phyloP scores from a whole-genome alignment of 768 basidiomycete species.

The Clitopilus hobsonii region DNA sequence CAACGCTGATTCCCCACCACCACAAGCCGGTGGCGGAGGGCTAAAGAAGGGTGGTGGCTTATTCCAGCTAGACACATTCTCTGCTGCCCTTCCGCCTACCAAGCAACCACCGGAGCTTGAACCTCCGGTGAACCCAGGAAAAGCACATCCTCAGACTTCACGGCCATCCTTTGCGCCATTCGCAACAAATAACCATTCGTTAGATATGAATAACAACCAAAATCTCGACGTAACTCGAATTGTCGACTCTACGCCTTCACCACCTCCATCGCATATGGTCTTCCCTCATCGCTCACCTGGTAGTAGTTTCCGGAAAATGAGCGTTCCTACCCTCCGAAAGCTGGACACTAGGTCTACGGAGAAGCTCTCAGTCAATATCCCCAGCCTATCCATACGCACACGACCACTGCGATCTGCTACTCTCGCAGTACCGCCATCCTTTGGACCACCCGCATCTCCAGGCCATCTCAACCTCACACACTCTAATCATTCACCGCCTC shows the following conservation, averaged over 20 bases:
- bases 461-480: constrained; percentile 56
- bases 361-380: constrained; percentile 39
- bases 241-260: constrained; percentile 51
- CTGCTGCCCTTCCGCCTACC: constrained; percentile 40
- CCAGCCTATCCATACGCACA: constrained; percentile 60
- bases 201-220: not conserved
- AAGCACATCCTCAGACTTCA: constrained; percentile 35
- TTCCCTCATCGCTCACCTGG: constrained; percentile 40
- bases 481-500: constrained; percentile 56
- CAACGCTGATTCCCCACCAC: constrained; percentile 15
- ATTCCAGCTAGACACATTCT: constrained; percentile 64
- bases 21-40: constrained; percentile 16
- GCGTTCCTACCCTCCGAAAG: constrained; percentile 56
- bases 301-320: constrained; percentile 53
- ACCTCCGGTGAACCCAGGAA: constrained; percentile 28
- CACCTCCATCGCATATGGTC: constrained; percentile 58
- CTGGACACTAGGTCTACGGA: constrained; percentile 59
- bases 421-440: constrained; percentile 45
- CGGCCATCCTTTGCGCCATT: constrained; percentile 58
- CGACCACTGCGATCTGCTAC: constrained; percentile 57
- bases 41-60: constrained; percentile 43
- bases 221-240: constrained; percentile 16
- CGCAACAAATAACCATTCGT: constrained; percentile 18
- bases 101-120: constrained; percentile 58
- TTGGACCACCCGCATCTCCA: constrained; percentile 38